A percentile compares a stretch with the other conserved stretches of the same genome.
phyloP scores from a whole-genome alignment of 192 early-diverging fungal genomes.

The Coemansia sp. region DNA sequence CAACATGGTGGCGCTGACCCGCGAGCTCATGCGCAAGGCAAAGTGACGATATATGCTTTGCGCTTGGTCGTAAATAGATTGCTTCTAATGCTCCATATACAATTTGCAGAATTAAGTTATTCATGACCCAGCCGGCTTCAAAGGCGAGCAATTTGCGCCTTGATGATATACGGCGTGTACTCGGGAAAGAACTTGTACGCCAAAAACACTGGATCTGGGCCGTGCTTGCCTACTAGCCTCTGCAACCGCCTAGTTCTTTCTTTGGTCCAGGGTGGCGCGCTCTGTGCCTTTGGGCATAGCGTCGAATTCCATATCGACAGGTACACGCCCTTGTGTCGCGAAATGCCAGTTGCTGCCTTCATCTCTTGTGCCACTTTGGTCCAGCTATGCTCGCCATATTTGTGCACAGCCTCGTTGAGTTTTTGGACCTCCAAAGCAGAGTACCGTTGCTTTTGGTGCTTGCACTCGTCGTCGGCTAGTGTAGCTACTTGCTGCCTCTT shows the following conservation, averaged over 20 bases:
- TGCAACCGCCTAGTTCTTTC: constrained; percentile 7
- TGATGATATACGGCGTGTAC: constrained; percentile 24
- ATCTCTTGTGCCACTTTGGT: constrained; percentile 17
- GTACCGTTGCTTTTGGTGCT: not conserved
- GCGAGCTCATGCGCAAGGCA: constrained; percentile 24
- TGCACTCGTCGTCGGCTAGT: not conserved
- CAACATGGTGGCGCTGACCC: constrained; percentile 38
- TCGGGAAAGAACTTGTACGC: constrained; percentile 47
- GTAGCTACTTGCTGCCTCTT: not conserved
- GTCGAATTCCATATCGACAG: constrained; percentile 7
- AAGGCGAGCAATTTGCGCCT: not conserved
- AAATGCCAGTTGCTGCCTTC: constrained; percentile 1
- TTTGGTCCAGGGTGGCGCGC: constrained; percentile 25
- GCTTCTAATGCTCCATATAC: not conserved
- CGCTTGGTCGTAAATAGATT: not conserved
- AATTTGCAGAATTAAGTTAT: not conserved
- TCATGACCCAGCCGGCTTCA: not conserved
- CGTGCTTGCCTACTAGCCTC: constrained; percentile 15
- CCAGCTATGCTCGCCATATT: constrained; percentile 36
- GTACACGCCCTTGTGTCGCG: not conserved
- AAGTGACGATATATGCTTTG: not conserved
- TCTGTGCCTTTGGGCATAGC: constrained; percentile 26
- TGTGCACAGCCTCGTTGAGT: constrained; percentile 12
- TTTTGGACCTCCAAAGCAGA: not conserved
- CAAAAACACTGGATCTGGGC: constrained; percentile 38